These are phyloP conservation scores for Calonectria hawksworthii DNA, from an alignment of 2,329 filamentous ascomycete species.

Conservation along the genomic window DNA sequence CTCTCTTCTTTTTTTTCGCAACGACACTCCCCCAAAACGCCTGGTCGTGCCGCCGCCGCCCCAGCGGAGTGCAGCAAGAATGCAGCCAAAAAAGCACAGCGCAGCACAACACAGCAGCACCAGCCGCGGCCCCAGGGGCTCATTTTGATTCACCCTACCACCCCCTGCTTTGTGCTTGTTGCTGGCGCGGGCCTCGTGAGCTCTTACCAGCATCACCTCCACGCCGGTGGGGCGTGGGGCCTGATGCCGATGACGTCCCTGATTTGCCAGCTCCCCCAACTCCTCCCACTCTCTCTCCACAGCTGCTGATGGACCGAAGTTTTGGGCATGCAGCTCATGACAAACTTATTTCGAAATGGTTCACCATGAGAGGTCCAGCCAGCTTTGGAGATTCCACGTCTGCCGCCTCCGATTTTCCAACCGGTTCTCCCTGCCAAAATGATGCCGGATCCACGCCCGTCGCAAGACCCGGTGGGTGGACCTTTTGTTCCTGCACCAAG, in stretches of 20 bases:
- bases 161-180: constrained; percentile 7
- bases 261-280: constrained; percentile 43
- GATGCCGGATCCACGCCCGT: constrained; percentile 11
- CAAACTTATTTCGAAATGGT: constrained; percentile 46
- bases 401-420: constrained; percentile 34
- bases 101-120: neutral
- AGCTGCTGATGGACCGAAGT: constrained; percentile 43
- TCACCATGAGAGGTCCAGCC: constrained; percentile 39
- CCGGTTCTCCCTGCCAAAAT: constrained; percentile 2
- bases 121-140: neutral
- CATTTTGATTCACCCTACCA: neutral
- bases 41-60: constrained; percentile 6
- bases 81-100: neutral
- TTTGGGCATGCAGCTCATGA: constrained; percentile 43
- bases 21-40: constrained; percentile 9
- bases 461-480: constrained; percentile 29
- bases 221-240: constrained; percentile 48
- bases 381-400: constrained; percentile 28
- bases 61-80: neutral
- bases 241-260: constrained; percentile 35
- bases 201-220: constrained; percentile 41
- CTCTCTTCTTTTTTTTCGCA: neutral
- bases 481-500: constrained; percentile 36
- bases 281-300: constrained; percentile 48
- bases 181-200: constrained; percentile 40